These are phyloP conservation scores for Boeremia exigua DNA, from an alignment of 2,329 filamentous ascomycete species.

Conservation along the genomic window DNA sequence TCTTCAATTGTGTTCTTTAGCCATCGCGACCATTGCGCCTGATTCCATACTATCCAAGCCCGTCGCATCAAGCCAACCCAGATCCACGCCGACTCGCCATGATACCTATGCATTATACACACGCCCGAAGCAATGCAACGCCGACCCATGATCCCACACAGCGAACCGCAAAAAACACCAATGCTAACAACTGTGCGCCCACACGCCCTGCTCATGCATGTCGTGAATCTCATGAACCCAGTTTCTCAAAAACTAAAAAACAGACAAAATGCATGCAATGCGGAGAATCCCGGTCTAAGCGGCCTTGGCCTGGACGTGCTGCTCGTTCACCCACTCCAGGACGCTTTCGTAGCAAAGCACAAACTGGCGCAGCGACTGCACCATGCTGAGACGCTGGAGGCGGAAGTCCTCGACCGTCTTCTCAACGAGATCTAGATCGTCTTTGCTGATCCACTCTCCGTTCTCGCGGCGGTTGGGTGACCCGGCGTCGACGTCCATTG, in stretches of 20 bases:
- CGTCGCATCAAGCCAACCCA: not conserved
- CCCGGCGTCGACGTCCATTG: conserved; percentile 50
- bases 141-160: conserved; percentile 1
- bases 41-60: not conserved
- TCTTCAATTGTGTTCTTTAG: too few species aligned
- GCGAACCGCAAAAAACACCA: not conserved
- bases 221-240: conserved; percentile 7
- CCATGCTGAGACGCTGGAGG: conserved; percentile 89
- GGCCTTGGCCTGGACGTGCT: conserved; percentile 26
- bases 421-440: conserved; percentile 78
- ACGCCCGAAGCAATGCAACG: conserved; percentile 11
- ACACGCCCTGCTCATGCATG: conserved; percentile 1
- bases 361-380: conserved; percentile 90
- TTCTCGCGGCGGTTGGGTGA: conserved; percentile 49
- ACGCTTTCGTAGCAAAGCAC: conserved; percentile 97
- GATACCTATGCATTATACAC: conserved; percentile 8
- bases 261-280: not conserved
- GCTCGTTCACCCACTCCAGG: conserved; percentile 77
- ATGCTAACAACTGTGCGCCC: conserved; percentile 10
- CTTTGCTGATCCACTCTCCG: conserved; percentile 71
- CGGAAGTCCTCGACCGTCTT: conserved; percentile 91
- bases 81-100: not conserved
- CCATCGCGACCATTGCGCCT: too few species aligned
- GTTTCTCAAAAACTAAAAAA: not conserved
- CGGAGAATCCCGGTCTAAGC: not conserved